A percentile compares a stretch with the other conserved stretches of the same genome.
phyloP scores from a whole-genome alignment of 331 rosid species.

The Acacia concinna region DNA sequence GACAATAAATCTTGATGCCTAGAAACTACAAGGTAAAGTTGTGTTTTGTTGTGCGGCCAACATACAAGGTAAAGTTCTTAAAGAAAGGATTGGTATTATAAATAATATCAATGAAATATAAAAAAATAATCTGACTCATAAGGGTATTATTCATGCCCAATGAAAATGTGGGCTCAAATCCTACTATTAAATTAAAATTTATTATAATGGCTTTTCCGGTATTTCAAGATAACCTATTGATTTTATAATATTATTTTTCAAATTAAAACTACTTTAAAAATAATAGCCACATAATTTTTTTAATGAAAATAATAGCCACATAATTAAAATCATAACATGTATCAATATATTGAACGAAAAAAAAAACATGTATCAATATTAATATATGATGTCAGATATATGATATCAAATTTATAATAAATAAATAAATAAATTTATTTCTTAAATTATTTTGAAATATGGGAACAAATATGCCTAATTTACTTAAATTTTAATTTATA shows the following conservation, averaged over 20 bases:
- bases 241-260: background rate
- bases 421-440: background rate
- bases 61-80: background rate
- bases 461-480: background rate
- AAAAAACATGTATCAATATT: background rate
- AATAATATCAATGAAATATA: background rate
- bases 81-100: background rate
- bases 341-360: no score
- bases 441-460: background rate
- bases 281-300: no score
- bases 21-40: background rate
- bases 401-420: no score
- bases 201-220: background rate
- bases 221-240: background rate
- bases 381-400: no score
- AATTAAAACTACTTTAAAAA: background rate
- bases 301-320: background rate
- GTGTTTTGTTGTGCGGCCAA: no score
- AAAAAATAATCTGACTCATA: no score
- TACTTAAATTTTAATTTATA: background rate
- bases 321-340: background rate
- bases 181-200: no score
- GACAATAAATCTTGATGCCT: background rate
- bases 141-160: no score
- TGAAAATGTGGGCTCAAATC: no score